phyloP scores from a whole-genome alignment of 768 basidiomycete species.

The Boletus rex-veris region DNA sequence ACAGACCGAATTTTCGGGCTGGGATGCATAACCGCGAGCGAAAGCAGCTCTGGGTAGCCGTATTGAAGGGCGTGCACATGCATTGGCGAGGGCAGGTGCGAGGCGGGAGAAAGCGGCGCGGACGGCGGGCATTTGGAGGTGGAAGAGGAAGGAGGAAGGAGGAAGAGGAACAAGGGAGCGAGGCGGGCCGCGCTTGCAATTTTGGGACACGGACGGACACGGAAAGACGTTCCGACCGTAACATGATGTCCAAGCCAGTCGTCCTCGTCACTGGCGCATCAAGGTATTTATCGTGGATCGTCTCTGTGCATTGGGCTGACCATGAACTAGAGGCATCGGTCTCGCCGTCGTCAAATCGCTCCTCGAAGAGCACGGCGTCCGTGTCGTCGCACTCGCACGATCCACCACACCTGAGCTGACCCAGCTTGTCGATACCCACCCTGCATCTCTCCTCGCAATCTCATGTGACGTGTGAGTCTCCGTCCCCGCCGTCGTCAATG shows the following conservation, averaged over 20 bases:
- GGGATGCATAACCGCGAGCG: constrained; percentile 63
- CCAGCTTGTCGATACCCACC: constrained; percentile 41
- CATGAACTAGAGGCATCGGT: constrained; percentile 61
- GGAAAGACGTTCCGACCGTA: constrained; percentile 10
- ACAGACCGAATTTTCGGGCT: constrained; percentile 44
- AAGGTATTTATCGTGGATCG: constrained; percentile 41
- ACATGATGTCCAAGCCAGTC: constrained; percentile 43
- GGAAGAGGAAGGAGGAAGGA: constrained; percentile 11
- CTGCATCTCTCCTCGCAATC: constrained; percentile 45
- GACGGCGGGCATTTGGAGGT: constrained; percentile 48
- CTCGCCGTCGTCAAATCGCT: constrained; percentile 72
- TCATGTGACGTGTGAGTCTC: constrained; percentile 74
- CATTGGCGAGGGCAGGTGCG: constrained; percentile 43
- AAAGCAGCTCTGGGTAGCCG: constrained; percentile 41
- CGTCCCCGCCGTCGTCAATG: neutral
- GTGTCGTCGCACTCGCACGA: constrained; percentile 76
- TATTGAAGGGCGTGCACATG: constrained; percentile 42
- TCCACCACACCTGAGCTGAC: constrained; percentile 62
- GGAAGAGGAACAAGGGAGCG: neutral
- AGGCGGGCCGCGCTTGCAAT: constrained; percentile 5
- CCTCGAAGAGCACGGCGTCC: constrained; percentile 56
- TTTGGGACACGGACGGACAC: constrained; percentile 25
- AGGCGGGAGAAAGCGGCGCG: constrained; percentile 64
- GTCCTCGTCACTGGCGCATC: constrained; percentile 86
- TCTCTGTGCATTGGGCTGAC: neutral